Evolutionary conservation across 202 grass and related monocot genomes (phyloP).

Genomic region (Schoenoplectus tabernaemontani): DNA sequence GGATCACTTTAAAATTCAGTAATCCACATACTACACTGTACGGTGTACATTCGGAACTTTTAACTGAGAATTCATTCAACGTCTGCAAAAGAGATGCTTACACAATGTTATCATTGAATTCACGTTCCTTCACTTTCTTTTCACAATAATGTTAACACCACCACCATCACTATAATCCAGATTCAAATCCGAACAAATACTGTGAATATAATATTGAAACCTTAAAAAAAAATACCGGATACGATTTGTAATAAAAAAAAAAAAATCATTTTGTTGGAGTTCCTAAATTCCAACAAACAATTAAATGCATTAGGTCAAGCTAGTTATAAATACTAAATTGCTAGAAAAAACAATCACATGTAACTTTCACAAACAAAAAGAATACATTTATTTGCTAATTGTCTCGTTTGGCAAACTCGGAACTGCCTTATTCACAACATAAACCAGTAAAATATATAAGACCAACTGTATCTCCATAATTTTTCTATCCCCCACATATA

Average conservation of each 20-base stretch:
- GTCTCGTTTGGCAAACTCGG: not conserved
- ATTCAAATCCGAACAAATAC: no score
- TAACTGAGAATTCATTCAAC: no score
- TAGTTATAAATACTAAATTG: not conserved
- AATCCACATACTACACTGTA: no score
- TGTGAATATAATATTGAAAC: not conserved
- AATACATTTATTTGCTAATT: conserved; percentile 10
- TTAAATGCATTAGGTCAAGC: not conserved
- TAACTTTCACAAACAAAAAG: not conserved
- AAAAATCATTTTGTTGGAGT: not conserved
- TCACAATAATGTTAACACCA: no score
- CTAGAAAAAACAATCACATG: not conserved
- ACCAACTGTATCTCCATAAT: not conserved
- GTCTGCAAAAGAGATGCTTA: no score
- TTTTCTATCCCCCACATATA: conserved; percentile 16
- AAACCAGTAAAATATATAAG: conserved; percentile 14
- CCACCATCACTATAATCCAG: no score
- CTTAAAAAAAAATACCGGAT: no score
- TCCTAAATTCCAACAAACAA: not conserved
- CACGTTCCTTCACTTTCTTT: no score
- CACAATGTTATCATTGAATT: no score
- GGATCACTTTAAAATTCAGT: no score
- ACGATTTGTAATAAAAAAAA: not conserved
- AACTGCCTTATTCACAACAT: conserved; percentile 22
- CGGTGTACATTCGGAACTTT: no score